Evolutionary conservation across 2,329 filamentous ascomycete genomes (phyloP), one percentile per base, ranked within the genome.

Genomic region (Colletotrichum cuscutae): DNA sequence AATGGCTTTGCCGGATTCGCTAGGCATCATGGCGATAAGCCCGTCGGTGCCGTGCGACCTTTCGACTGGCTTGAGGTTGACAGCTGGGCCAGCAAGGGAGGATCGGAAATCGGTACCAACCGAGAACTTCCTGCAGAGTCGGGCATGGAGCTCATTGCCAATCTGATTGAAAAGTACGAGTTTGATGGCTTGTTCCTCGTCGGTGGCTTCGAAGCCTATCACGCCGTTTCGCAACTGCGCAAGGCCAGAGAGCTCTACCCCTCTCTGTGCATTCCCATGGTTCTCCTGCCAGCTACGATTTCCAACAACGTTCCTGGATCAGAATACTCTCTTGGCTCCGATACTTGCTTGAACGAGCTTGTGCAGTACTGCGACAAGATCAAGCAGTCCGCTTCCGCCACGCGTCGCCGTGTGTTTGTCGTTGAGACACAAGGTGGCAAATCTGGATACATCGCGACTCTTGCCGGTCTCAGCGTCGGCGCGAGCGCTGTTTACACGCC

Each of bases 221-320:
- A 97, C 71, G 93, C 97, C 2, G 89, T 98, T 42, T 94, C 94
- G 57, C 93, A 98, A 82, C 88, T 99, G 73, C 92, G 95, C 77
- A 91, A 94, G 84, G 95, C 93, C 15, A 89, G 95, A 68, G 89
- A 91, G 46, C 84, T 94, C 74, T 98, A 94, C 83, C 91, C 94
- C 12, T 92, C 93, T 1, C 93, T 99, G 80, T 95, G 94, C 82
- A 98, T 99, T 75, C 97, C 97, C 24, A 94, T 98, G 88, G 90
- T 93, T 65, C 89, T 98, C 54, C 88, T 99, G 30, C 97, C 97
- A 0, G 97, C 97, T n/a, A 99, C 97, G 11, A 96, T 99, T 77
- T 98, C 95, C 76, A 99, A 99, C 88, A 99, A 99, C 81, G 97
- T 99, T 5, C 97, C 97, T 0, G 97, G 97, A 52, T 98, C 96